Conservation (phyloP, 2,329 filamentous ascomycete genomes). For the Fusarium incarnatum region DNA sequence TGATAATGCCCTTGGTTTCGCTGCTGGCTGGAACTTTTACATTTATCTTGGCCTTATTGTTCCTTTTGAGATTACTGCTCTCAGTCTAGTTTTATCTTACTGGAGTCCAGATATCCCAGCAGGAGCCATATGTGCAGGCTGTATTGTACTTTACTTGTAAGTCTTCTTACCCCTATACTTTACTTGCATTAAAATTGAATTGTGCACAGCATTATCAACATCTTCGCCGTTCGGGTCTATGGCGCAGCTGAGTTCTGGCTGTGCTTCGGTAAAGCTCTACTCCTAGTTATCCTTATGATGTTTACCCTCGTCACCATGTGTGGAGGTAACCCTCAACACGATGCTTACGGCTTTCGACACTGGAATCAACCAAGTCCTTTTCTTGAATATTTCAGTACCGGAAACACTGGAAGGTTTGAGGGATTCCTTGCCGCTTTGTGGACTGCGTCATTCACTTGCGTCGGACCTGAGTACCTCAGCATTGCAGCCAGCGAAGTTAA, state of each 20-base stretch:
- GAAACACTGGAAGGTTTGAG: slow-evolving; percentile 71
- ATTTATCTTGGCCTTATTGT: slow-evolving; percentile 60
- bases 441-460: slow-evolving; percentile 68
- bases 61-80: slow-evolving; percentile 63
- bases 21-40: slow-evolving; percentile 40
- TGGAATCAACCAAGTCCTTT: slow-evolving; percentile 69
- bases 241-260: slow-evolving; percentile 61
- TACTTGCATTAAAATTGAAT: not conserved
- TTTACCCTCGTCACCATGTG: slow-evolving; percentile 71
- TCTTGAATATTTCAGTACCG: slow-evolving; percentile 67
- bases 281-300: slow-evolving; percentile 57
- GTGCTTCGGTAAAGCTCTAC: slow-evolving; percentile 56
- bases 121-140: slow-evolving; percentile 58
- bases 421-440: slow-evolving; percentile 74
- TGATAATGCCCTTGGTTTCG: slow-evolving; percentile 31
- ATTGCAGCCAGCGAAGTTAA: slow-evolving; percentile 73
- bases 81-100: slow-evolving; percentile 61
- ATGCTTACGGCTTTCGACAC: slow-evolving; percentile 72
- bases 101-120: slow-evolving; percentile 58
- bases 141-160: slow-evolving; percentile 56
- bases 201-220: slow-evolving; percentile 50
- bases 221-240: slow-evolving; percentile 56
- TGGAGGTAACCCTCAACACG: slow-evolving; percentile 67
- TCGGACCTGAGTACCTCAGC: slow-evolving; percentile 71
- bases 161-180: not conserved